Evolutionary conservation across 371 early-diverging fungal species (phyloP), one percentile per base, ranked within the genome.

Genomic region (Mucor indicus): DNA sequence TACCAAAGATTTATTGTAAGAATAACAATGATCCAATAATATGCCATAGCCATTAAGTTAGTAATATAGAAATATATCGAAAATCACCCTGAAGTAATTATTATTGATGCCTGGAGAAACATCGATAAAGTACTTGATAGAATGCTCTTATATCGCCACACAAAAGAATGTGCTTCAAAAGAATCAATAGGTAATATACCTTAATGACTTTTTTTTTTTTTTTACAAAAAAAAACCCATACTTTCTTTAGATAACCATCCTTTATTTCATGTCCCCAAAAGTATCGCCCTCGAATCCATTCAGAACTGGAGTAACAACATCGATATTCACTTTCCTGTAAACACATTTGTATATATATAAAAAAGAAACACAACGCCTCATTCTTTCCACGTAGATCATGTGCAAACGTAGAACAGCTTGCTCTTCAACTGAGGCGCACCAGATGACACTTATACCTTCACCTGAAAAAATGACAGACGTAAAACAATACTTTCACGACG

Each of bases 371-470:
- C n/a, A n/a, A n/a, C n/a, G n/a, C n/a, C 2, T 9, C 10, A 4
- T 38, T 23, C 15, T 11, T 5, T 38, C 10, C 35, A 15, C 38
- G 8, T 47, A 69, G 69, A 38, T 57, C 7, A 57, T 76, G 39
- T 76, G 77, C 41, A 76, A 76, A 47, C 65, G 69, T 24, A 55
- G 59, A 33, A 52, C 69, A 19, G 77, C 77, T 4, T 76, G 77
- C 23, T 67, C 73, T 0, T 66, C 70, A 15, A 58, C 53, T 9
- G 70, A 58, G 37, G 60, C 77, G 2, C 77, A 76, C 42, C 62
- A 72, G 36, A 76, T 76, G 77, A 57, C 51, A 9, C 41, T 76
- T 1, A 54, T 76, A 36, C 71, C 71, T 19, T 60, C 66, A 13
- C 31, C 32, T 29, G 11, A 57, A 12, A 44, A 42, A 19, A 57